Conservation (phyloP, 306 rosid genomes). For the Castanea sativa region DNA sequence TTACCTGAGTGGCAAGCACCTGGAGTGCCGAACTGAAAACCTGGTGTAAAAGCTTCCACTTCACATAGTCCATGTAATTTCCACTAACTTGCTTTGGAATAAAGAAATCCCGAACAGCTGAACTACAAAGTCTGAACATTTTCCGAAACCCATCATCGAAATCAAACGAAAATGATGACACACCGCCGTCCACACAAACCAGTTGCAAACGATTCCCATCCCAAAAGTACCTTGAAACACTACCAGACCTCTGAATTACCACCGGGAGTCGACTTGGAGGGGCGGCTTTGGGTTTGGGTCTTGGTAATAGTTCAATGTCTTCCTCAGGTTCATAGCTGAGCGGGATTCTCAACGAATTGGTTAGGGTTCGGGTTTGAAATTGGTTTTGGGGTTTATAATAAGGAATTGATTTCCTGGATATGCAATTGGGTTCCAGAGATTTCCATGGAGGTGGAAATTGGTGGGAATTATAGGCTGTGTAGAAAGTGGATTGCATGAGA, state of each 20-base stretch:
- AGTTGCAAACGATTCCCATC: constrained; percentile 51
- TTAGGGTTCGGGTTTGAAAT: constrained; percentile 13
- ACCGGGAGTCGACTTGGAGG: constrained; percentile 52
- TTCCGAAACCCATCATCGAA: constrained; percentile 36
- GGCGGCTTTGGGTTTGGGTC: constrained; percentile 1
- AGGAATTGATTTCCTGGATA: constrained; percentile 14
- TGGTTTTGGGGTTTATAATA: constrained; percentile 20
- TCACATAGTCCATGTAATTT: constrained; percentile 61
- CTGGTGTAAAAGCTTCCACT: constrained; percentile 85
- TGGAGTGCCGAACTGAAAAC: constrained; percentile 91
- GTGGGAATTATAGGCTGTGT: constrained; percentile 30
- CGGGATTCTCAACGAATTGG: constrained; percentile 45
- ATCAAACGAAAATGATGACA: constrained; percentile 23
- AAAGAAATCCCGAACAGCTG: constrained; percentile 50
- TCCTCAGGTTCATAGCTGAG: constrained; percentile 52
- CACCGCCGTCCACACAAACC: constrained; percentile 52
- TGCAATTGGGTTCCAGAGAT: constrained; percentile 19
- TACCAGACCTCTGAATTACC: constrained; percentile 51
- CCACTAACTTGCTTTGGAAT: constrained; percentile 61
- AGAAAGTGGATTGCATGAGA: constrained; percentile 66
- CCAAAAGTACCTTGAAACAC: constrained; percentile 77
- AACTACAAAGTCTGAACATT: constrained; percentile 30
- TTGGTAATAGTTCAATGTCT: constrained; percentile 21
- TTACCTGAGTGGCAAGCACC: constrained; percentile 91
- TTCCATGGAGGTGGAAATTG: constrained; percentile 46